Base-by-base conservation (phyloP, 139 green algal genomes). In the Closterium sp. region DNA sequence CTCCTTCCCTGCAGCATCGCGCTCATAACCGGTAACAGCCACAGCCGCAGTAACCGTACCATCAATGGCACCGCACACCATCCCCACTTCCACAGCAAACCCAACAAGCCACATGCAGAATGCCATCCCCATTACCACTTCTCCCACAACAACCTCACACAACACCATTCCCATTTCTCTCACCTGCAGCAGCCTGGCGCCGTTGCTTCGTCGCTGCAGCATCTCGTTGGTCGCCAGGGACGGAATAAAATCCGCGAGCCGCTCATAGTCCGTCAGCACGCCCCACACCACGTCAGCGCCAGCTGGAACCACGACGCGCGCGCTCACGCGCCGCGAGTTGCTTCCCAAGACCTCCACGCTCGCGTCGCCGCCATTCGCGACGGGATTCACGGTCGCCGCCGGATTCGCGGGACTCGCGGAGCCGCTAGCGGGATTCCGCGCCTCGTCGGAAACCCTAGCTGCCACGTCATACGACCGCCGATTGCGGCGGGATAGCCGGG, bases 261-360 rank as follows among this genome's bases (percentile, higher is more conserved):
- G 31, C 23, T 33, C 30, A 33, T 93, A 93, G 86, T 93, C 90
- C 43, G 90, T 93, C 76, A 93, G 66, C 28, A 92, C 64, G n/a
- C 30, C 90, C 90, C 90, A 93, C 33, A 93, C 34, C 32, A 89
- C 30, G 30, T 91, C 87, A 33, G 93, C 25, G 23, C 88, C 34
- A 6, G 30, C 88, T 4, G 21, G 21, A 30, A 93, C 33, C 33
- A 23, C 33, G 23, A 93, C 35, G 30, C 43, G 93, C 12, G 90
- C 90, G 33, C 36, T 91, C n/a, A 93, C 90, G 10, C 90, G 31
- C 21, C 90, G 66, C 64, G 86, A 88, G 32, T 93, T 93, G 30
- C 23, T 32, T 33, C 90, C 90, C n/a, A 93, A 16, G 4, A 85
- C 16, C 38, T 91, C 90, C 36, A 92, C 90, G 55, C 16, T 76